Evolutionary conservation across 202 grass and related monocot genomes (phyloP).

Genomic region (Sporobolus alterniflorus): DNA sequence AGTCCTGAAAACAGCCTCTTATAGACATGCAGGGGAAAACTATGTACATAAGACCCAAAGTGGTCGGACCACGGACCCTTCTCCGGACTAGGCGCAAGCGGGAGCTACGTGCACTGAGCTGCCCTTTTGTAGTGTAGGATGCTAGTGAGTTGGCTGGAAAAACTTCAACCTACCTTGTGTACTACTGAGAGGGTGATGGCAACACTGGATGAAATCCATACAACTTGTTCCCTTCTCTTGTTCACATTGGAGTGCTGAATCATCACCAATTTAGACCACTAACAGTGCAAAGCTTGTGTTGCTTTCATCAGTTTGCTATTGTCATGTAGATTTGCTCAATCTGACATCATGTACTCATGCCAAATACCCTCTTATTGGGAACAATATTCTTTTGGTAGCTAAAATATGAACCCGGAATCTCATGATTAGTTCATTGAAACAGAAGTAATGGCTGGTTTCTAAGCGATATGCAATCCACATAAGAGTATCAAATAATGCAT

Average conservation of each 20-base stretch:
- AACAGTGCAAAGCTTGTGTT: not conserved
- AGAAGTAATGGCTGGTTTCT: not conserved
- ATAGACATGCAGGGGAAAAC: too few relatives aligned
- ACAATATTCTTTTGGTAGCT: not conserved
- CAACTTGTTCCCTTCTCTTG: not conserved
- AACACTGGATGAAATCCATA: not conserved
- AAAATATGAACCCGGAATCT: not conserved
- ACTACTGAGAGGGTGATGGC: not conserved
- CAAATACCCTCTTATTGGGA: not conserved
- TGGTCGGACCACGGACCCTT: too few relatives aligned
- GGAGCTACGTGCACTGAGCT: too few relatives aligned
- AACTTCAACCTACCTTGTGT: not conserved
- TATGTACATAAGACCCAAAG: too few relatives aligned
- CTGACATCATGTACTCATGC: not conserved
- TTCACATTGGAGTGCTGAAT: not conserved
- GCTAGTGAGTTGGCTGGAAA: not conserved
- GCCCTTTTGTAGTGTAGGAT: too few relatives aligned
- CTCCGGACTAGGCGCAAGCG: too few relatives aligned
- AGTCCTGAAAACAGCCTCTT: too few relatives aligned
- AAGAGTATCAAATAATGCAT: not conserved
- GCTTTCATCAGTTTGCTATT: not conserved
- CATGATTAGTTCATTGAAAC: slow-evolving; percentile 4
- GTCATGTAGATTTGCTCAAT: not conserved
- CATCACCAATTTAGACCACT: not conserved
- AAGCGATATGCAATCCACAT: not conserved